Evolutionary conservation across 2,329 filamentous ascomycete species (phyloP).

Genomic region (Fusarium domesticum): DNA sequence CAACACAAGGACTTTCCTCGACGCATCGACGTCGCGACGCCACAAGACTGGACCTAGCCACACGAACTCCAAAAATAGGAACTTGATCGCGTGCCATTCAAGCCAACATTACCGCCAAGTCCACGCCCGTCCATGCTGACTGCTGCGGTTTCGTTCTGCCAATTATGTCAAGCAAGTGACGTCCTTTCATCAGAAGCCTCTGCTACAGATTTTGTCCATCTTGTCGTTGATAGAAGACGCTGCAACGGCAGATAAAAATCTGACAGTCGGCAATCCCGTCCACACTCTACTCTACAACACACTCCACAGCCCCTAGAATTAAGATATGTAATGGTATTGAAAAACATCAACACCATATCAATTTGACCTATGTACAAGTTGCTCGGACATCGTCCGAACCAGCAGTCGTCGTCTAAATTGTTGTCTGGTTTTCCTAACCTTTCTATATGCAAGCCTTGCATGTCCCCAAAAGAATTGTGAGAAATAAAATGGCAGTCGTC

Average conservation of each 20-base stretch:
- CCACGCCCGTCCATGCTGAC: not conserved
- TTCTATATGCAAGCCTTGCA: slow-evolving; percentile 37
- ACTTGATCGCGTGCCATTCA: slow-evolving; percentile 21
- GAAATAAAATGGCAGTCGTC: slow-evolving; percentile 31
- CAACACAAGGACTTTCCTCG: not conserved
- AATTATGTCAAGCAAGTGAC: too few relatives aligned
- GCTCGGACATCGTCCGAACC: slow-evolving; percentile 22
- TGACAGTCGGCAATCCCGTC: not conserved
- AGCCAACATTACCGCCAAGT: slow-evolving; percentile 7
- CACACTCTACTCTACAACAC: not conserved
- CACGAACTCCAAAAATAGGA: slow-evolving; percentile 24
- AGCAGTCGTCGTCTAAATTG: slow-evolving; percentile 30
- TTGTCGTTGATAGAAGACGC: too few relatives aligned
- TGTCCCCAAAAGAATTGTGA: slow-evolving; percentile 22
- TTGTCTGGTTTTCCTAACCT: slow-evolving; percentile 31
- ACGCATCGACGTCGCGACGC: not conserved
- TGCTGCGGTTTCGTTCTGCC: too few relatives aligned
- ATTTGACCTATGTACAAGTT: slow-evolving; percentile 32
- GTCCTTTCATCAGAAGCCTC: too few relatives aligned
- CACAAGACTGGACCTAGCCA: slow-evolving; percentile 1
- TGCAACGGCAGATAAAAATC: too few relatives aligned
- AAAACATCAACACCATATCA: slow-evolving; percentile 22
- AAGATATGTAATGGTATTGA: slow-evolving; percentile 23
- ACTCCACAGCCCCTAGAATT: slow-evolving; percentile 8
- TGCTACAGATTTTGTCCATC: too few relatives aligned